Percentiles rank a stretch among this genome's conserved stretches.
phyloP scores from a whole-genome alignment of 495 filamentous ascomycete genomes.

The Immersiella caudata region DNA sequence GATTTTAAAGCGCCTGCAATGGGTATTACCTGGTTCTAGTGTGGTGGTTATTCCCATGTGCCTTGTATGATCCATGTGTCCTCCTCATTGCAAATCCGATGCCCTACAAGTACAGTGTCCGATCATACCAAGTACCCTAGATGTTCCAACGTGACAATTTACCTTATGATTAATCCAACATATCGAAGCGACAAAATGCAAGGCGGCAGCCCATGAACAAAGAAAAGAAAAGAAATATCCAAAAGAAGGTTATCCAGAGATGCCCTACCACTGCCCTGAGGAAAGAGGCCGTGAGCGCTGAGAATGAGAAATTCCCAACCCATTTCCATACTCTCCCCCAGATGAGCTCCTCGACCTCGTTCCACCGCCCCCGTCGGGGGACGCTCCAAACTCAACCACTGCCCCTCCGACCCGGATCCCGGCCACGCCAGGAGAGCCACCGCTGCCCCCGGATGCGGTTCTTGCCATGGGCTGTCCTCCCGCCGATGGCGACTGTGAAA shows the following conservation, averaged over 20 bases:
- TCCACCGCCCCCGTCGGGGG: neutral
- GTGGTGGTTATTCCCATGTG: neutral
- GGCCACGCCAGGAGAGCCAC: conserved; percentile 27
- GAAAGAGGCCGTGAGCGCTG: neutral
- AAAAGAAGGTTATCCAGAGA: neutral
- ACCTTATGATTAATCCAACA: neutral
- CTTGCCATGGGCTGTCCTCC: conserved; percentile 33
- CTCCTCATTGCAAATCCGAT: no score
- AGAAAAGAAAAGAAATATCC: neutral
- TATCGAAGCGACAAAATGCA: neutral
- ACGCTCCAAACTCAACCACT: conserved; percentile 38
- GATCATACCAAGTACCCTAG: neutral
- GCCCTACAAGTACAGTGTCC: neutral
- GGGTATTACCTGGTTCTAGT: neutral
- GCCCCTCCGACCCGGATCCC: conserved; percentile 29
- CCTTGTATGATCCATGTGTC: neutral
- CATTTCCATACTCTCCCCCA: neutral
- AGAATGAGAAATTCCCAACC: neutral
- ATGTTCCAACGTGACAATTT: no score
- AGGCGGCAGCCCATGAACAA: neutral
- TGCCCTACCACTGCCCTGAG: neutral
- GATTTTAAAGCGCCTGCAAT: neutral
- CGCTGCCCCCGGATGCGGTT: conserved; percentile 28
- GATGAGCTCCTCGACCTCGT: conserved; percentile 7
- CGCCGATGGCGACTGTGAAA: neutral